Conservation (phyloP, 352 stramenopile species). For the Phytopythium aichiense region DNA sequence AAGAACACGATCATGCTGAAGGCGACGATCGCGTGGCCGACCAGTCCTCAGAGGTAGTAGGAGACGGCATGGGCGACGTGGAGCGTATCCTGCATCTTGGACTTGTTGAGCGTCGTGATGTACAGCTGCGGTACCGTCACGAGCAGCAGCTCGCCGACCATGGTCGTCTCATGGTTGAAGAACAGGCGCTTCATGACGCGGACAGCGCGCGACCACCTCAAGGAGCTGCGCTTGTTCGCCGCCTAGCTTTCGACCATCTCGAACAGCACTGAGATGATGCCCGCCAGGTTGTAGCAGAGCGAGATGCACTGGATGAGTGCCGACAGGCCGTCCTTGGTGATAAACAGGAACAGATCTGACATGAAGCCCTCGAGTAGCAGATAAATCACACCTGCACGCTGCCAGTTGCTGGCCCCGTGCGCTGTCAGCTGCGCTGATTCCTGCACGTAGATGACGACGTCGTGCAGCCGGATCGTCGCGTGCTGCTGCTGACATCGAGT, state of each 20-base stretch:
- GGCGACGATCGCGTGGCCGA: conserved; percentile 20
- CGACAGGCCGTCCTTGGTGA: conserved; percentile 18
- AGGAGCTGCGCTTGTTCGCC: neutral
- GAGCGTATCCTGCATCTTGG: conserved; percentile 13
- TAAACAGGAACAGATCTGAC: conserved; percentile 24
- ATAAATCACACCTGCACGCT: conserved; percentile 18
- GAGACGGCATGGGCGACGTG: conserved; percentile 14
- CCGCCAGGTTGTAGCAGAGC: conserved; percentile 22
- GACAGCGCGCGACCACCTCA: neutral
- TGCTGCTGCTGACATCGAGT: conserved; percentile 9
- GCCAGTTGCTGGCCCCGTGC: conserved; percentile 16
- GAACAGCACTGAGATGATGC: conserved; percentile 20
- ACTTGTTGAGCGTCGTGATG: conserved; percentile 21
- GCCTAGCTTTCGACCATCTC: conserved; percentile 18
- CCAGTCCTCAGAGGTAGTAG: conserved; percentile 25
- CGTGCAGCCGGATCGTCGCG: conserved; percentile 8
- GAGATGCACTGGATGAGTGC: conserved; percentile 18
- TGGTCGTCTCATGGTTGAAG: conserved; percentile 26
- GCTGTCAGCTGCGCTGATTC: conserved; percentile 25
- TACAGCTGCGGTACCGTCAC: conserved; percentile 21
- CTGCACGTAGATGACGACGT: conserved; percentile 20
- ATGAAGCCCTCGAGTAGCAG: conserved; percentile 21
- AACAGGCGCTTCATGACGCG: conserved; percentile 20
- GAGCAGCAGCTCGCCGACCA: conserved; percentile 17
- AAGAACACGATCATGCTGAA: conserved; percentile 19